These are phyloP conservation scores for Termitomyces sp. DNA, from an alignment of 768 basidiomycete genomes.

Conservation along the genomic window DNA sequence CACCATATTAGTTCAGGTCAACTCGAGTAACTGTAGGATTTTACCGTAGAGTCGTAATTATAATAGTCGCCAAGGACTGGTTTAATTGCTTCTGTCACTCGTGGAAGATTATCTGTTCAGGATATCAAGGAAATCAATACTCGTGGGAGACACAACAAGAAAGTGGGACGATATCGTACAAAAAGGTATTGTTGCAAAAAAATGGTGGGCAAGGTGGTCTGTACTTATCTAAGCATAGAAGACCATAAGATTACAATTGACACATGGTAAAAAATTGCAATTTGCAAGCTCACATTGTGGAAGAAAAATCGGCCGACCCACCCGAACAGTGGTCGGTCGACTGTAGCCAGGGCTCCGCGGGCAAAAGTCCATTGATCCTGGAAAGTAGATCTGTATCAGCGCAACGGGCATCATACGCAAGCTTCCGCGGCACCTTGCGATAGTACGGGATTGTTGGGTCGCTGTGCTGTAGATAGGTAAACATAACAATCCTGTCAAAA, in stretches of 20 bases:
- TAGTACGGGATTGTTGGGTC: constrained; percentile 58
- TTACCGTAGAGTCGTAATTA: constrained; percentile 53
- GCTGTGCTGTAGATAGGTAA: constrained; percentile 60
- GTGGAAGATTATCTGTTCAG: constrained; percentile 43
- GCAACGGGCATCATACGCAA: background rate
- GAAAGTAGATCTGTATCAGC: background rate
- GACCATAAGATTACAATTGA: background rate
- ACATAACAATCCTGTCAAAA: constrained; percentile 47
- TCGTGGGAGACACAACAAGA: background rate
- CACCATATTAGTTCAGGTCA: background rate
- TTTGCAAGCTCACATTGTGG: constrained; percentile 36
- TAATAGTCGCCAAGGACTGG: constrained; percentile 50
- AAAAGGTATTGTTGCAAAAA: constrained; percentile 55
- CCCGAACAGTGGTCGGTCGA: constrained; percentile 55
- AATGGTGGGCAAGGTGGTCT: constrained; percentile 56
- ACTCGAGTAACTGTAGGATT: constrained; percentile 8
- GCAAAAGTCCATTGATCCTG: constrained; percentile 54
- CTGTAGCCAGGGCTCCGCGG: constrained; percentile 54
- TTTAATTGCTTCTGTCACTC: constrained; percentile 41
- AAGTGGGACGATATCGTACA: constrained; percentile 31
- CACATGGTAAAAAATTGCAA: background rate
- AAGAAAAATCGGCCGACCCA: constrained; percentile 55
- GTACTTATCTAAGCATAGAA: constrained; percentile 30
- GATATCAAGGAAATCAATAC: background rate
- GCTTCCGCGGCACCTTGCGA: constrained; percentile 28